Evolutionary conservation across 2,329 filamentous ascomycete genomes (phyloP), one percentile per base, ranked within the genome.

Genomic region (Fusarium poae): DNA sequence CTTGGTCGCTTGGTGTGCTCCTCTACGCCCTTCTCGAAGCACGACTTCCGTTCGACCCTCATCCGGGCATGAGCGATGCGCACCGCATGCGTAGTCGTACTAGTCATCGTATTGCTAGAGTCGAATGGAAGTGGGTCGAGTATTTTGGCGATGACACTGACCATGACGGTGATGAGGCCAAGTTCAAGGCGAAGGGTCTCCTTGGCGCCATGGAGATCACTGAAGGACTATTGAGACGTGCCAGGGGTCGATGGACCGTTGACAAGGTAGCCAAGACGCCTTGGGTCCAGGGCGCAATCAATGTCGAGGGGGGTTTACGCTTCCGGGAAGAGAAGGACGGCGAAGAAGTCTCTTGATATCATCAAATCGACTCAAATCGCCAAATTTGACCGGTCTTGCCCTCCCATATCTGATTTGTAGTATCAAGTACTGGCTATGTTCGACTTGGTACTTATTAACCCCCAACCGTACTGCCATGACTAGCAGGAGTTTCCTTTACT

Each of bases 111-210:
- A 98, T 99, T 65, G 96, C 96, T 3, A 86, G 96, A 35, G 92
- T 94, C 51, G 96, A 99, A 77, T 99, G 96, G 96, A 89, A 91
- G 48, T 99, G 96, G 96, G 89, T 93, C 65, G 89, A 92, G 63
- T 97, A 91, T 76, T 93, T 90, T 3, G 91, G 94, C 59, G 89
- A 91, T 13, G 92, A 97, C 57, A 94, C 93, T 35, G 93, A 97
- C 56, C 96, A 97, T 84, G 93, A 97, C 49, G 85, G 84, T 5
- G 84, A 88, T 70, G 80, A 82, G 65, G 83, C 77, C 71, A 89
- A 87, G 66, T 89, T 90, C 68, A 86, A 87, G 59, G 88, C 86
- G 8, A 83, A 82, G 50, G 91, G 87, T 2, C 86, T 97, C 53
- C 84, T 89, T 37, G 93, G 92, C 1, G 94, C 93, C 9, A 91